Evolutionary conservation across 2,329 filamentous ascomycete genomes (phyloP), one percentile per base, ranked within the genome.

Genomic region (Triangularia setosa): DNA sequence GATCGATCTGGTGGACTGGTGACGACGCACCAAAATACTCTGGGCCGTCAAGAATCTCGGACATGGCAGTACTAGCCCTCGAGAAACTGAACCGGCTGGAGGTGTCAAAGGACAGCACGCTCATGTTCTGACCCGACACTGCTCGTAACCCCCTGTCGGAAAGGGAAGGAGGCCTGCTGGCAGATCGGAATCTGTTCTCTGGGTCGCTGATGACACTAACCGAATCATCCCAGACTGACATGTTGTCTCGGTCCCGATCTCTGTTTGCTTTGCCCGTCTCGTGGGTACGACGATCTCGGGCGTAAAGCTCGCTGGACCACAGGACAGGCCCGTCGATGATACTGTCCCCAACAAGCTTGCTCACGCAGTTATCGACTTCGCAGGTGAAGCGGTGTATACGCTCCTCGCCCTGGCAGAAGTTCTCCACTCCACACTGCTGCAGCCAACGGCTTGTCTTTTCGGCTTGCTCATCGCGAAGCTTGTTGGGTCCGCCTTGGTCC

Each of bases 351-450:
- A 96, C 89, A 7, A 98, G 81, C 73, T 92, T 93, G 69, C 87
- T 90, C 68, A 97, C 89, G 72, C 92, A 96, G 67, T 87, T 90
- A 71, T 94, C 90, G 27, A 98, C 85, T 74, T 98, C 95, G 69
- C 93, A 90, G 73, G 90, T 95, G 75, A 99, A 95, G 11, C 93
- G 88, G 74, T 98, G 95, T 35, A 99, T 94, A 59, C 95, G 83
- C 77, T 99, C 95, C 75, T 99, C 95, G 5, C 94, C 95, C 70
- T 88, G 90, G 77, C 95, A 99, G 70, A 98, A 94, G 73, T 97
- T 97, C 74, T 96, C 92, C 30, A 98, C 89, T 14, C 88, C 87
- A 68, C 89, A 90, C 69, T 90, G 87, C 58, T 90, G 87, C 61
- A 98, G 81, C 92, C 94, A 99, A 63, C 87, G 86, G 21, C 85